phyloP scores from a whole-genome alignment of 352 stramenopile species.

The Globisporangium cederbergense region DNA sequence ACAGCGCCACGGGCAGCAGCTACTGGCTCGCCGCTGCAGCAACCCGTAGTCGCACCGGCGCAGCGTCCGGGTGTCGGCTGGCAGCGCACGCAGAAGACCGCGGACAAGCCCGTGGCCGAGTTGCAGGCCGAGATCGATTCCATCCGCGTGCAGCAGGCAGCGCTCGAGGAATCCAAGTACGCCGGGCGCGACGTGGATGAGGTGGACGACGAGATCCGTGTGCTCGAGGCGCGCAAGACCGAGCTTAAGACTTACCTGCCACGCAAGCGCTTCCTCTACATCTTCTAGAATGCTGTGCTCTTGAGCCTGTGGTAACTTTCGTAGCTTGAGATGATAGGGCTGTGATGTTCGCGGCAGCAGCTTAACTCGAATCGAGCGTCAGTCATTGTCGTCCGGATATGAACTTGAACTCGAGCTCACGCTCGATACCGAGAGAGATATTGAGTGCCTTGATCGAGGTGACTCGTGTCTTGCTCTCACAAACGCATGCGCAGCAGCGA shows the following conservation, averaged over 20 bases:
- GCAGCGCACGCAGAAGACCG: constrained; percentile 30
- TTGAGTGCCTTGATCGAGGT: no score
- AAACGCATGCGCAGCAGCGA: no score
- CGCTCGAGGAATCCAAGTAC: constrained; percentile 69
- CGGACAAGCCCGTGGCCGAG: constrained; percentile 26
- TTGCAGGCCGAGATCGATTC: constrained; percentile 51
- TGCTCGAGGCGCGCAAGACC: constrained; percentile 63
- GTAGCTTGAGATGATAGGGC: no score
- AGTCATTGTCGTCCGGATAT: no score
- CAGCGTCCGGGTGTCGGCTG: constrained; percentile 49
- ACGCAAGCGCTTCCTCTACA: constrained; percentile 75
- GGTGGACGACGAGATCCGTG: constrained; percentile 66
- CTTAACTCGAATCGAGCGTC: no score
- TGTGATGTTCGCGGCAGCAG: no score
- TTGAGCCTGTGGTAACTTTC: no score
- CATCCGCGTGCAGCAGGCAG: constrained; percentile 56
- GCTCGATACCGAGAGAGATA: no score
- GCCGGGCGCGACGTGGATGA: constrained; percentile 78
- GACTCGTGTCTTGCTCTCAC: no score
- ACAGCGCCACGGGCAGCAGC: constrained; percentile 24
- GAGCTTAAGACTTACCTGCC: constrained; percentile 66
- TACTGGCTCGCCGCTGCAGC: not conserved
- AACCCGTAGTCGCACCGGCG: constrained; percentile 21
- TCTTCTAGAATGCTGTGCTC: constrained; percentile 42
- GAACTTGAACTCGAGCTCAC: no score